Percentiles rank a stretch among this genome's conserved stretches.
Evolutionary conservation across 257 asterid genomes (phyloP).

Genomic region (Solanum microdontum): DNA sequence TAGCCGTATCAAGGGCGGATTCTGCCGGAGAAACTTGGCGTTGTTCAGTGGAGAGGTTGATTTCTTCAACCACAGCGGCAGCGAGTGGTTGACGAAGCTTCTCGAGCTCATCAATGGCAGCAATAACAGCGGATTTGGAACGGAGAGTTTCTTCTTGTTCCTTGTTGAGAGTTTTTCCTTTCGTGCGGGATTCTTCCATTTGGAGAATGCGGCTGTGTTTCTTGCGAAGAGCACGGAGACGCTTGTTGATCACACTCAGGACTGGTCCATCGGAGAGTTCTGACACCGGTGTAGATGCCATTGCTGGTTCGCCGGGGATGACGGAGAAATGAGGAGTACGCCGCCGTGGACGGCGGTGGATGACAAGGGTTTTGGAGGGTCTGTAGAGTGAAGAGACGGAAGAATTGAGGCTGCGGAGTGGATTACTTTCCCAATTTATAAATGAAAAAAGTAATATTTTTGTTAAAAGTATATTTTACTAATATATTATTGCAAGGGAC

Average conservation of each 20-base stretch:
- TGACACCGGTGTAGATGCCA: constrained; percentile 20
- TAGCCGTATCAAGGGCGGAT: neutral
- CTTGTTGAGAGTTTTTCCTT: constrained; percentile 60
- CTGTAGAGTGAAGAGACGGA: neutral
- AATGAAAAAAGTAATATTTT: too few relatives aligned
- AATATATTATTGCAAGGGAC: too few relatives aligned
- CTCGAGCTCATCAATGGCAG: constrained; percentile 70
- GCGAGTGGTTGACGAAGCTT: constrained; percentile 57
- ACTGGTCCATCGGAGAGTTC: constrained; percentile 68
- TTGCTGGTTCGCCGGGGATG: neutral
- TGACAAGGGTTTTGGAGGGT: neutral
- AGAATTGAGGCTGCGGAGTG: neutral
- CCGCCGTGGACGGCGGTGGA: neutral
- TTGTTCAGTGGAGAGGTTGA: constrained; percentile 19
- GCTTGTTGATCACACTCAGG: constrained; percentile 57
- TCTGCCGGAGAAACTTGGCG: neutral
- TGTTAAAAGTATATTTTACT: too few relatives aligned
- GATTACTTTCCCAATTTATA: too few relatives aligned
- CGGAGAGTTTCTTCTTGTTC: constrained; percentile 77
- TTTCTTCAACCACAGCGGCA: constrained; percentile 59
- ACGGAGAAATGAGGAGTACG: neutral
- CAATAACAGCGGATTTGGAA: constrained; percentile 45
- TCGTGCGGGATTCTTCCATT: constrained; percentile 65
- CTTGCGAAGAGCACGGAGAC: constrained; percentile 70
- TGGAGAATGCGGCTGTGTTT: constrained; percentile 57